These are phyloP conservation scores for Ehretia macrophylla DNA, from an alignment of 257 asterid species.

Conservation along the genomic window DNA sequence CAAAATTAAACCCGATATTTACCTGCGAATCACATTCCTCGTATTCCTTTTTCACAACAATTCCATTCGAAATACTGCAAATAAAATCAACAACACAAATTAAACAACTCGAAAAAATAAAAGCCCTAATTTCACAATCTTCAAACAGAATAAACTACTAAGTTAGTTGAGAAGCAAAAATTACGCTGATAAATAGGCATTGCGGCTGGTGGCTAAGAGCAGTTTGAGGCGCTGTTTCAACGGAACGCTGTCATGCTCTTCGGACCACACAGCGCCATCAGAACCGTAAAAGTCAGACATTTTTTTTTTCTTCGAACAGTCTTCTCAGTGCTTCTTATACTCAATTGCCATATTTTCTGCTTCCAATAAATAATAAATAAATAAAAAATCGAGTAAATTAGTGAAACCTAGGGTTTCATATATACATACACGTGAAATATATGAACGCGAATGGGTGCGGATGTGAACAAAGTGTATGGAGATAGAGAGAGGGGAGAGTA, in stretches of 20 bases:
- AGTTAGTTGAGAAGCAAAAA: not conserved
- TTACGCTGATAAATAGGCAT: slow-evolving; percentile 15
- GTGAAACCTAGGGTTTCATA: too few species aligned
- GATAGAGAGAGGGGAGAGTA: too few species aligned
- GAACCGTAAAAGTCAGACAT: not conserved
- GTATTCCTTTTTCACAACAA: slow-evolving; percentile 18
- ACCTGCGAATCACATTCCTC: slow-evolving; percentile 32
- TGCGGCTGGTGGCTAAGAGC: slow-evolving; percentile 33
- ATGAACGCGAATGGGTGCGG: too few species aligned
- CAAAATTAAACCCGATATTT: too few species aligned
- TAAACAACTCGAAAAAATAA: not conserved
- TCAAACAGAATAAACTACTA: not conserved
- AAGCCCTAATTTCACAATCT: not conserved
- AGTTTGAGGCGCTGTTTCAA: slow-evolving; percentile 63
- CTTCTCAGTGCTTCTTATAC: not conserved
- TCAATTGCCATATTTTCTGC: not conserved
- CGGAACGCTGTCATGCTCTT: slow-evolving; percentile 56
- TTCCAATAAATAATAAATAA: too few species aligned
- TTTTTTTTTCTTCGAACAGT: too few species aligned
- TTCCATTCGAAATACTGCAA: slow-evolving; percentile 29
- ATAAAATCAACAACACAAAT: not conserved
- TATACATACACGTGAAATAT: too few species aligned
- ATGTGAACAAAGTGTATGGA: too few species aligned
- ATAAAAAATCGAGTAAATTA: too few species aligned
- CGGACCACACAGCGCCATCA: slow-evolving; percentile 28